A percentile compares a stretch with the other conserved stretches of the same genome.
These are phyloP conservation scores for Fusarium staphyleae DNA, from an alignment of 2,329 filamentous ascomycete species.

Conservation along the genomic window DNA sequence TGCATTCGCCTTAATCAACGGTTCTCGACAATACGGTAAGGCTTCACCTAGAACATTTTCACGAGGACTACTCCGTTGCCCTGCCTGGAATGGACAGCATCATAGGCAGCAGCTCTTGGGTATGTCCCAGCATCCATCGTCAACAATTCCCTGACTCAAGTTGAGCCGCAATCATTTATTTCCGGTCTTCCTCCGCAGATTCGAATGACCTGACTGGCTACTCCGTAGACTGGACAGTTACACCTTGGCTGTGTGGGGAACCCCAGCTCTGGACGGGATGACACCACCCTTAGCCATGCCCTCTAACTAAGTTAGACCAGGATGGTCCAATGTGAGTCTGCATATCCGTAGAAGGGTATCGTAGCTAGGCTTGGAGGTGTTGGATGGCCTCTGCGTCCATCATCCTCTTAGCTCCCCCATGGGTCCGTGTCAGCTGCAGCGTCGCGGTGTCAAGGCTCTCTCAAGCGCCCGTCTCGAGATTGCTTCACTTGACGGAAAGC, in stretches of 20 bases:
- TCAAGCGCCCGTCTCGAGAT: conserved; percentile 5
- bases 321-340: conserved; percentile 2
- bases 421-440: conserved; percentile 22
- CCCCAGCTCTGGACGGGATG: background rate
- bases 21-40: background rate
- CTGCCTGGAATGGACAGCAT: background rate
- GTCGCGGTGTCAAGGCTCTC: conserved; percentile 3
- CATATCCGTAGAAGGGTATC: conserved; percentile 2
- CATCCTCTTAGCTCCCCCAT: conserved; percentile 7
- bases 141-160: background rate
- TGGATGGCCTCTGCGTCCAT: background rate
- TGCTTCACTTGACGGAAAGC: conserved; percentile 3
- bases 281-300: conserved; percentile 2
- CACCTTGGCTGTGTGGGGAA: background rate
- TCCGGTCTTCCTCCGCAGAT: background rate
- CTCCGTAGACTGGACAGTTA: background rate
- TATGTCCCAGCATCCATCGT: background rate
- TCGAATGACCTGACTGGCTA: background rate
- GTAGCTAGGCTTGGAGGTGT: conserved; percentile 10
- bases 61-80: no score
- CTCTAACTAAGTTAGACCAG: background rate
- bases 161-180: background rate
- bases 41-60: conserved; percentile 5
- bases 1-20: conserved; percentile 6
- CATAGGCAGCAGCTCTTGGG: background rate